Evolutionary conservation across 306 rosid species (phyloP).

Genomic region (Inga laurina): DNA sequence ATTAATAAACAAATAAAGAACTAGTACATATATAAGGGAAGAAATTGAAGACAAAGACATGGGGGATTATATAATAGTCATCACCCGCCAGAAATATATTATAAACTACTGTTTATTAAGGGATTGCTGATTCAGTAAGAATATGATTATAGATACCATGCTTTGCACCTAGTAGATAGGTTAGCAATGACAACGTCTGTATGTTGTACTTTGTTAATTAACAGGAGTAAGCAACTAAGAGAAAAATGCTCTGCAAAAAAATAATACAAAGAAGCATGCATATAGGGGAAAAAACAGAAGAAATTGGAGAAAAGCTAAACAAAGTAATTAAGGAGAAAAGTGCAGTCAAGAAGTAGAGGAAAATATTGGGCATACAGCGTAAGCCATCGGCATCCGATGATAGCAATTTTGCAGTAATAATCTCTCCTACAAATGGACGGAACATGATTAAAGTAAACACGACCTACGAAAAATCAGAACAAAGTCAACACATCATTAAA

Average conservation of each 20-base stretch:
- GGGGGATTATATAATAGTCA: background rate
- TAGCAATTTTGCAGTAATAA: conserved; percentile 61
- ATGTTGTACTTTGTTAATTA: background rate
- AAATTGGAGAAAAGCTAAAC: background rate
- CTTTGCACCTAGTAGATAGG: background rate
- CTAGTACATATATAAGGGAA: background rate
- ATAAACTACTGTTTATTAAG: too few species aligned
- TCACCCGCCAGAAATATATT: too few species aligned
- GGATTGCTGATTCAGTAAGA: conserved; percentile 12
- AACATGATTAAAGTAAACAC: conserved; percentile 68
- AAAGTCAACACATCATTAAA: conserved; percentile 2
- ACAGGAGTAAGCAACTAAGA: background rate
- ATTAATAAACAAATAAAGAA: background rate
- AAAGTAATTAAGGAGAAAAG: background rate
- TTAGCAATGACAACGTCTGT: background rate
- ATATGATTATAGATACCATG: conserved; percentile 20
- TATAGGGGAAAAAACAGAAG: background rate
- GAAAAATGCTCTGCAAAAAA: background rate
- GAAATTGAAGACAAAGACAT: background rate
- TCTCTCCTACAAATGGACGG: conserved; percentile 78
- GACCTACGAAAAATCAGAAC: conserved; percentile 52
- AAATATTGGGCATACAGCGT: conserved; percentile 45
- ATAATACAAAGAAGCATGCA: conserved; percentile 14
- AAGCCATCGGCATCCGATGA: conserved; percentile 61
- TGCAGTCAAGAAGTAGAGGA: conserved; percentile 29